These are phyloP conservation scores for Russula vinacea DNA, from an alignment of 768 basidiomycete genomes.

Conservation along the genomic window DNA sequence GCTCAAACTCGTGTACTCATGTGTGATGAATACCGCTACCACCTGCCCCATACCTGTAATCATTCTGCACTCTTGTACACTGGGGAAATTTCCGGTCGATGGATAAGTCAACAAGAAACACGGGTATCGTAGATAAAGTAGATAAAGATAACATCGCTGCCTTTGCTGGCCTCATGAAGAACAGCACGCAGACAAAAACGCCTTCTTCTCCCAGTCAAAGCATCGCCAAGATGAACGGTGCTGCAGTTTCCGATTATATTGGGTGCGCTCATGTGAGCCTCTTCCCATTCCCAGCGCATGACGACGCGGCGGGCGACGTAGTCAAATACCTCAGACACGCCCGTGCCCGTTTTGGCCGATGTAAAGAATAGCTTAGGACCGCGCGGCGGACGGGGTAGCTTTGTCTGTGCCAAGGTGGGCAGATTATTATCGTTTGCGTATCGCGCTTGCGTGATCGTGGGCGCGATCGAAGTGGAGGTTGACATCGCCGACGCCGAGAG, in stretches of 20 bases:
- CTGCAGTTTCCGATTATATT: conserved; percentile 38
- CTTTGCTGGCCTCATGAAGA: conserved; percentile 23
- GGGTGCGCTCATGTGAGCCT: conserved; percentile 45
- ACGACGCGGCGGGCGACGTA: conserved; percentile 67
- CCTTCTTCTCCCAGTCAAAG: neutral
- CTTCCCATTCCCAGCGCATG: conserved; percentile 64
- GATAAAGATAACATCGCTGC: neutral
- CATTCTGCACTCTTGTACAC: neutral
- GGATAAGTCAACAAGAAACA: neutral
- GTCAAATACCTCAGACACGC: conserved; percentile 70
- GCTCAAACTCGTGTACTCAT: no score
- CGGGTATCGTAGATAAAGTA: neutral
- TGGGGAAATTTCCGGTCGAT: neutral
- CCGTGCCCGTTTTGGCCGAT: conserved; percentile 74
- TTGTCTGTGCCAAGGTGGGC: conserved; percentile 16
- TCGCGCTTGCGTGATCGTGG: conserved; percentile 33
- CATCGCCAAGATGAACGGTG: conserved; percentile 18
- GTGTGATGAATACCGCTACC: neutral
- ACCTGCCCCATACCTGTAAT: no score
- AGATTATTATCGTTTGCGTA: conserved; percentile 13
- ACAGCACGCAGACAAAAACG: conserved; percentile 8
- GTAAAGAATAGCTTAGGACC: conserved; percentile 70
- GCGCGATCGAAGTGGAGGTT: conserved; percentile 29
- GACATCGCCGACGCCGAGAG: conserved; percentile 26
- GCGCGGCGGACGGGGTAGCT: conserved; percentile 42